Evolutionary conservation across 768 basidiomycete genomes (phyloP).

Genomic region (Naematelia aurantialba): DNA sequence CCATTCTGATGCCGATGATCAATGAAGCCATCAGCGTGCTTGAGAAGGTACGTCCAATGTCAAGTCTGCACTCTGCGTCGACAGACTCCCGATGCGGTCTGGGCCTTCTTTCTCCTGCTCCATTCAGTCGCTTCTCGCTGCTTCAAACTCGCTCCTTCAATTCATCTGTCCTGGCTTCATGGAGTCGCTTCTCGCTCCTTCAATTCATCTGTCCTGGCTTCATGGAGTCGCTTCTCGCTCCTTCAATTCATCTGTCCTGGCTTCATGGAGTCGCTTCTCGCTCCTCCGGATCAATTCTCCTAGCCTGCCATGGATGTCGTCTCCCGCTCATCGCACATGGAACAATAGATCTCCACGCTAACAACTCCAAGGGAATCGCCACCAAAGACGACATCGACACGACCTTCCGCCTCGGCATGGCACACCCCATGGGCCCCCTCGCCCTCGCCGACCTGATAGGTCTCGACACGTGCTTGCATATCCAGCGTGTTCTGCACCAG

Average conservation of each 20-base stretch:
- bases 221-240: no score
- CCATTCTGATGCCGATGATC: conserved; percentile 92
- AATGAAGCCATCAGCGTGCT: conserved; percentile 95
- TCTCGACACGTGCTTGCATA: conserved; percentile 92
- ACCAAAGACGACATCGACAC: conserved; percentile 93
- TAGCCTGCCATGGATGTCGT: no score
- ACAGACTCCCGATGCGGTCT: no score
- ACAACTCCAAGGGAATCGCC: conserved; percentile 65
- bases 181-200: no score
- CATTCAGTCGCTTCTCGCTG: no score
- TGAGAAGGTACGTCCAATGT: conserved; percentile 62
- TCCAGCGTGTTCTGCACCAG: conserved; percentile 80
- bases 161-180: no score
- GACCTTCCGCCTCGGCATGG: conserved; percentile 82
- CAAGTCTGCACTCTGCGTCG: not conserved
- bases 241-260: no score
- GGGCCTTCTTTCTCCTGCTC: no score
- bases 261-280: no score
- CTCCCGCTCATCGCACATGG: not conserved
- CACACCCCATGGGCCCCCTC: conserved; percentile 79
- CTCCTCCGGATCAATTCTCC: no score
- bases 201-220: no score
- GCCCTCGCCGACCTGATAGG: conserved; percentile 79
- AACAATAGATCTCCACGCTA: not conserved
- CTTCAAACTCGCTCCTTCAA: no score